phyloP scores from a whole-genome alignment of 2,329 filamentous ascomycete genomes.

The Neospermospora avenae region DNA sequence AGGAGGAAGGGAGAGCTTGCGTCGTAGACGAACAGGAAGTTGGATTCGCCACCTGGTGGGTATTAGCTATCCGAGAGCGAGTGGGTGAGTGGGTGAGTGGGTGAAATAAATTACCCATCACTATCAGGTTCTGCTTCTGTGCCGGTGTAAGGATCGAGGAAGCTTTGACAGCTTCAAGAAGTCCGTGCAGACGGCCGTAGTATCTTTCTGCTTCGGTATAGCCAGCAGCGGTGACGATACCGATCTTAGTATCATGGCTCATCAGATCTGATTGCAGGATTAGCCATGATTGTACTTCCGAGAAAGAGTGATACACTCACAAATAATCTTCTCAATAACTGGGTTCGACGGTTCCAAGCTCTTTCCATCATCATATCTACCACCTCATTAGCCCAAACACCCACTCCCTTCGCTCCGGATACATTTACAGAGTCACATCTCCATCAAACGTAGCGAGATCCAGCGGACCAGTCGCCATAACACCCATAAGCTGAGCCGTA shows the following conservation, averaged over 20 bases:
- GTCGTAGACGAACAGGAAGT: slow-evolving; percentile 86
- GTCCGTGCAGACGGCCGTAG: slow-evolving; percentile 79
- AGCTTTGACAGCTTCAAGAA: slow-evolving; percentile 72
- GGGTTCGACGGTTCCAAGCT: slow-evolving; percentile 73
- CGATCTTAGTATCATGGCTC: slow-evolving; percentile 74
- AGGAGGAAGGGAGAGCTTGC: slow-evolving; percentile 63
- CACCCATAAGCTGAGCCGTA: slow-evolving; percentile 88
- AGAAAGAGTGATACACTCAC: slow-evolving; percentile 3
- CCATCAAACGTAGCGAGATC: slow-evolving; percentile 95
- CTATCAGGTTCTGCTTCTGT: slow-evolving; percentile 76
- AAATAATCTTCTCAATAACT: slow-evolving; percentile 63
- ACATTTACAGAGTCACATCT: slow-evolving; percentile 77
- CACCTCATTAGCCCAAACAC: slow-evolving; percentile 38
- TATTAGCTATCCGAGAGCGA: background rate
- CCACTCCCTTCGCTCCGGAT: slow-evolving; percentile 63
- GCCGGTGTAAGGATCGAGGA: slow-evolving; percentile 56
- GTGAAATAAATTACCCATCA: slow-evolving; percentile 60
- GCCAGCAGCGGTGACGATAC: slow-evolving; percentile 94
- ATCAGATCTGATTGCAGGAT: slow-evolving; percentile 55
- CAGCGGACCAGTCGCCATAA: slow-evolving; percentile 70
- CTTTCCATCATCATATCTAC: slow-evolving; percentile 72
- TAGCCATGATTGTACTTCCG: background rate
- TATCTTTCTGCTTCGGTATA: slow-evolving; percentile 88
- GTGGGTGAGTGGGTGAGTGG: background rate
- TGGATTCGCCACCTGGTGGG: slow-evolving; percentile 71